phyloP scores from a whole-genome alignment of 306 rosid species.

The Carpinus fangiana region DNA sequence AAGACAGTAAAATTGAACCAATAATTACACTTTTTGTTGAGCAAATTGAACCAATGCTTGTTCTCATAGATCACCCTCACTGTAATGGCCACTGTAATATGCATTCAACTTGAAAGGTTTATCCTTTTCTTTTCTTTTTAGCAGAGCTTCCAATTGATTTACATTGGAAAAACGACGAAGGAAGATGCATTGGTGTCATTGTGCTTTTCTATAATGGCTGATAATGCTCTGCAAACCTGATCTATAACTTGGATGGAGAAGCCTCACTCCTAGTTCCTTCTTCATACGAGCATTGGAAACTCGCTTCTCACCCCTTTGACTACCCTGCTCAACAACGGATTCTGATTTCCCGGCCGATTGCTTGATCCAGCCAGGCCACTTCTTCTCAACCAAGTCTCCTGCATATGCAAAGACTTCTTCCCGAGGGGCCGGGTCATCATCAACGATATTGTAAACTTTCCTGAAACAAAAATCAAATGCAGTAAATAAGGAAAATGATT shows the following conservation, averaged over 20 bases:
- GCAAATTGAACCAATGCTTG: not conserved
- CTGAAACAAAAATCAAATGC: slow-evolving; percentile 39
- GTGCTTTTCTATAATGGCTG: slow-evolving; percentile 44
- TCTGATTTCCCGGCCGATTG: slow-evolving; percentile 17
- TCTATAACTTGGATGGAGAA: slow-evolving; percentile 66
- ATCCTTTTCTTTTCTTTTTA: no score
- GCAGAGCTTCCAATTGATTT: no score
- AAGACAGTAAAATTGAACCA: not conserved
- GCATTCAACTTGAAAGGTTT: no score
- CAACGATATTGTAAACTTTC: slow-evolving; percentile 69
- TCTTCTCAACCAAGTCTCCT: slow-evolving; percentile 58
- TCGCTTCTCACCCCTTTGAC: slow-evolving; percentile 56
- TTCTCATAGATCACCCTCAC: not conserved
- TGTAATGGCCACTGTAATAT: no score
- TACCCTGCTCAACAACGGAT: slow-evolving; percentile 13
- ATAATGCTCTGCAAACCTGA: slow-evolving; percentile 70
- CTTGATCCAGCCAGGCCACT: slow-evolving; percentile 63
- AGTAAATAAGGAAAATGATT: not conserved
- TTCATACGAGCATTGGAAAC: slow-evolving; percentile 69
- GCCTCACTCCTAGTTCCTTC: slow-evolving; percentile 59
- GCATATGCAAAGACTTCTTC: slow-evolving; percentile 83
- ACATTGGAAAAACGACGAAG: no score
- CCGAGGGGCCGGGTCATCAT: slow-evolving; percentile 80
- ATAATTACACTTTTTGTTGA: no score
- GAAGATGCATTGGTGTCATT: not conserved